Percentiles rank a stretch among this genome's conserved stretches.
Conservation (phyloP, 2,329 filamentous ascomycete genomes). For the Ophidiomyces ophidiicola region DNA sequence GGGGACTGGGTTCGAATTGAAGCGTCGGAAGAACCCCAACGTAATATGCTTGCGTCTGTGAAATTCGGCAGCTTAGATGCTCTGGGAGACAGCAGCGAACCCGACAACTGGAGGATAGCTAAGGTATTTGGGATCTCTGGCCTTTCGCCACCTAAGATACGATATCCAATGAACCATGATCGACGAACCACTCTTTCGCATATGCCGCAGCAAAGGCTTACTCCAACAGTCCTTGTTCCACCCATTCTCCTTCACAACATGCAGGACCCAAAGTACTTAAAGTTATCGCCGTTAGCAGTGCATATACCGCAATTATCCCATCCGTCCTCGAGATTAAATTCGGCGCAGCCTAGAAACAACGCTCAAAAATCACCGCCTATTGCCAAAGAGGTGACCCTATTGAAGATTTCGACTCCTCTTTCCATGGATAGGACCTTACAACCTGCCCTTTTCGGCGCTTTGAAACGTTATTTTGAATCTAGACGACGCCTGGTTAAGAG, state of each 20-base stretch:
- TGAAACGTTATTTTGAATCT: constrained; percentile 80
- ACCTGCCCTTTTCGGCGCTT: constrained; percentile 68
- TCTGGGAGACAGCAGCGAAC: constrained; percentile 35
- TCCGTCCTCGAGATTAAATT: constrained; percentile 46
- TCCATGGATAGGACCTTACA: constrained; percentile 78
- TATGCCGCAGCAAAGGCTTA: constrained; percentile 31
- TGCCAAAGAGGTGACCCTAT: constrained; percentile 68
- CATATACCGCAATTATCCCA: constrained; percentile 29
- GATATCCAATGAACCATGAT: constrained; percentile 44
- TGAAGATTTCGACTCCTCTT: constrained; percentile 78
- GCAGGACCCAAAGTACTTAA: constrained; percentile 63
- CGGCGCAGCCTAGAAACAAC: constrained; percentile 39
- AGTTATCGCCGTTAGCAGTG: constrained; percentile 51
- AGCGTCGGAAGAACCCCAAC: constrained; percentile 54
- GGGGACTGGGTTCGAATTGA: constrained; percentile 92
- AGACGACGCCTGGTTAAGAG: constrained; percentile 70
- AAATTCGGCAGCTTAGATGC: constrained; percentile 41
- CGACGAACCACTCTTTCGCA: constrained; percentile 46
- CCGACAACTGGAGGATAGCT: constrained; percentile 66
- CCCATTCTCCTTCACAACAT: constrained; percentile 81
- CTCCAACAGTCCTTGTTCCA: constrained; percentile 63
- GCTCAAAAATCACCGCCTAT: constrained; percentile 42
- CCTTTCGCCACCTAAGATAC: constrained; percentile 41
- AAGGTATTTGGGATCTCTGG: constrained; percentile 79
- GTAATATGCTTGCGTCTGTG: constrained; percentile 49